Evolutionary conservation across 495 filamentous ascomycete species (phyloP), one percentile per base, ranked within the genome.

Genomic region (Aspergillus biplanus): DNA sequence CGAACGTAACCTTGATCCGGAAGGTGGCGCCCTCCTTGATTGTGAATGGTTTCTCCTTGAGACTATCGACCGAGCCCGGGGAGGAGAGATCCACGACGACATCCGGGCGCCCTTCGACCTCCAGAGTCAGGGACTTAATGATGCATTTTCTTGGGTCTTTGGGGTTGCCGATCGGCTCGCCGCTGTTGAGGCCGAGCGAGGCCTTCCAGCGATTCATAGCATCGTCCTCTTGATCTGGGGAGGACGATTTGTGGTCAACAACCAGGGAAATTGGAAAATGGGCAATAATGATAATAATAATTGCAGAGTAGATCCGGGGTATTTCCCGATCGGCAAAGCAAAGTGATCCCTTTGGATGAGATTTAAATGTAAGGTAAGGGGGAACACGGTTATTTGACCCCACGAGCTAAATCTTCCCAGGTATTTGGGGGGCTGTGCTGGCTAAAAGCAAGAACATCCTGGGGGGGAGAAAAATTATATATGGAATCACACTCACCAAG

Each of bases 151-250:
- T 85, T 16, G 88, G 86, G 69, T 96, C 92, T 68, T 81, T 89
- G 68, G 91, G 87, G 75, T 95, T 75, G 53, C 78, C 82, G 52
- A 85, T 81, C 35, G 89, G 87, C 5, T 88, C 76, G 67, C 91
- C 88, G 47, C 81, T 72, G 65, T 82, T 83, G 52, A 98, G 85
- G 64, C 96, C 95, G 37, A 99, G 87, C 4, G 95, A 97, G 69
- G 92, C 87, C 82, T 99, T 99, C 91, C 95, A 99, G 65, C 93
- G 90, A 75, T 93, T 89, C 71, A 99, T 87, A 63, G 94, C 92
- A 74, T 98, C 93, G 77, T 99, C 95, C 66, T 90, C 81, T 65
- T 83, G 76, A 71, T 90, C 87, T 75, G 58, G 52, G 16, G 47
- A 46, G 59, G 55, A 56, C 44, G 15, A 21, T 44, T 27, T 49